phyloP scores from a whole-genome alignment of 2,329 filamentous ascomycete species.

The Chalara sp. region DNA sequence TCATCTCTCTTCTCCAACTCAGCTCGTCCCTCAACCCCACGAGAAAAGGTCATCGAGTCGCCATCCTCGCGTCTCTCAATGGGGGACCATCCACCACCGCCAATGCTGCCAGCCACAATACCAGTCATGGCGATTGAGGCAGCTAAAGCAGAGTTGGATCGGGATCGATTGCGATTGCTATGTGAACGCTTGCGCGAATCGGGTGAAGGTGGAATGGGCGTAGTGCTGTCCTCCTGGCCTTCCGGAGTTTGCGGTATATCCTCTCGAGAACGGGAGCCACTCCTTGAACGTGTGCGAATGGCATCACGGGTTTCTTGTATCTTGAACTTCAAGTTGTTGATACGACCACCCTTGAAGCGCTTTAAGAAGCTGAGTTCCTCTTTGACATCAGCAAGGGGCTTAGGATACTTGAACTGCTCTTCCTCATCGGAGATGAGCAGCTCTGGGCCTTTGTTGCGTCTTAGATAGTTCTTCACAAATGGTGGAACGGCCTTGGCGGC shows the following conservation, averaged over 20 bases:
- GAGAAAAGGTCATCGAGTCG: conserved; percentile 24
- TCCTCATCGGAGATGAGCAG: conserved; percentile 61
- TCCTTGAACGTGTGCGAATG: conserved; percentile 54
- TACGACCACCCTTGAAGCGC: conserved; percentile 71
- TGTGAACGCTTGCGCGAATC: conserved; percentile 60
- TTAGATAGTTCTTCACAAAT: conserved; percentile 20
- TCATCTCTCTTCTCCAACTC: conserved; percentile 36
- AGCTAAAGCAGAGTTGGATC: conserved; percentile 62
- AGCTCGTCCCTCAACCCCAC: conserved; percentile 13
- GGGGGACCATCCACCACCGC: conserved; percentile 70
- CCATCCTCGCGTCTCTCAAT: conserved; percentile 47
- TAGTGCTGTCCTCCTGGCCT: conserved; percentile 41
- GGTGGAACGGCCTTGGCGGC: conserved; percentile 22
- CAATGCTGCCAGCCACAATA: conserved; percentile 70
- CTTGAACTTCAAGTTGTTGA: conserved; percentile 76
- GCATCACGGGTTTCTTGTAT: conserved; percentile 69
- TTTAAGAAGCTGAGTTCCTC: conserved; percentile 78
- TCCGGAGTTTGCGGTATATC: conserved; percentile 59
- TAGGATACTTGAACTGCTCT: conserved; percentile 59
- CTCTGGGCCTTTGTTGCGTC: conserved; percentile 22
- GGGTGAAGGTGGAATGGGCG: conserved; percentile 35
- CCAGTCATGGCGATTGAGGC: conserved; percentile 78
- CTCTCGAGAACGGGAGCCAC: conserved; percentile 55
- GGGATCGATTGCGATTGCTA: conserved; percentile 53
- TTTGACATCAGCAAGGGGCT: conserved; percentile 66